These are phyloP conservation scores for Sherardia arvensis DNA, from an alignment of 257 asterid genomes.

Conservation along the genomic window DNA sequence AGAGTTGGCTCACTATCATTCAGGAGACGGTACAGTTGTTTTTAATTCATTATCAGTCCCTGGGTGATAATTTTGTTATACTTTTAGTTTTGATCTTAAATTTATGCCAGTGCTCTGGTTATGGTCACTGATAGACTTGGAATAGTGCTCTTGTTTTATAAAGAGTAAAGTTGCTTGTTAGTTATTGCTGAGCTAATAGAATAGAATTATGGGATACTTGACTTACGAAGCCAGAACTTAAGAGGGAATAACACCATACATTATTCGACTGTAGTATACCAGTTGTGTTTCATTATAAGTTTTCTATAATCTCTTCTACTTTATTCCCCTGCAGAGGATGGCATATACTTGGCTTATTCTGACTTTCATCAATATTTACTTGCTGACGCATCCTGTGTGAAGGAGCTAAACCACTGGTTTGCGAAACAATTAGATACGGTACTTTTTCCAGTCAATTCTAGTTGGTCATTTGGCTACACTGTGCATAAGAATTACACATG, in stretches of 20 bases:
- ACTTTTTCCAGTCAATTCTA: slow-evolving; percentile 11
- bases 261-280: not conserved
- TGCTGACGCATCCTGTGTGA: slow-evolving; percentile 69
- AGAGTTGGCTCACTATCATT: slow-evolving; percentile 89
- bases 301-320: slow-evolving; percentile 3
- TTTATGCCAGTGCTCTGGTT: not conserved
- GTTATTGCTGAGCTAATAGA: too few species aligned
- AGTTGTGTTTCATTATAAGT: slow-evolving; percentile 5
- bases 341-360: slow-evolving; percentile 80
- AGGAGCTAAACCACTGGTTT: slow-evolving; percentile 92
- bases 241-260: not conserved
- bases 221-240: not conserved
- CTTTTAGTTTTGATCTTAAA: not conserved
- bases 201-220: not conserved
- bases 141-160: too few species aligned
- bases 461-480: not conserved
- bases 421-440: slow-evolving; percentile 85
- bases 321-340: slow-evolving; percentile 52
- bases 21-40: slow-evolving; percentile 74
- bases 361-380: slow-evolving; percentile 80
- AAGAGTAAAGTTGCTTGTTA: too few species aligned
- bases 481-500: too few species aligned
- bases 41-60: not conserved
- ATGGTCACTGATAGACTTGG: not conserved
- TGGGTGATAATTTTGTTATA: not conserved